phyloP scores from a whole-genome alignment of 78 protist species.

The Dictyostelium purpureum region DNA sequence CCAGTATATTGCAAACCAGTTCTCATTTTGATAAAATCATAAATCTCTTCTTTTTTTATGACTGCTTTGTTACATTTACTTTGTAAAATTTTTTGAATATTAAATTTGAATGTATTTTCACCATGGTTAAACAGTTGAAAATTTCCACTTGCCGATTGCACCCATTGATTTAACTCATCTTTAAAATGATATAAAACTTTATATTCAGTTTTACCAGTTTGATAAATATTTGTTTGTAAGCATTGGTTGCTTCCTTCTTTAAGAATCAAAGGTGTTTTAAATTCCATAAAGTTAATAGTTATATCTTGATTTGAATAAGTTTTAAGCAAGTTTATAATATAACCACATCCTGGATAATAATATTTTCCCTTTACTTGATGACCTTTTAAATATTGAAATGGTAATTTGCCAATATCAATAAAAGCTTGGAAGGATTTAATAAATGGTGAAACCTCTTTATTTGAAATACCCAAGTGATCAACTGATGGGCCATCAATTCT shows the following conservation, averaged over 20 bases:
- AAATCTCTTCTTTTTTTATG: background rate
- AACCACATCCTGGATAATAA: conserved; percentile 17
- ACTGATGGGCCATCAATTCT: conserved; percentile 4
- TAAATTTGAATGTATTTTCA: background rate
- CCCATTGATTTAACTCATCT: background rate
- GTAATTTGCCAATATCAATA: background rate
- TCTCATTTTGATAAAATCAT: background rate
- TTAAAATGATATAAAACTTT: background rate
- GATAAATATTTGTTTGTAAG: background rate
- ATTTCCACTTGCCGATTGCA: background rate
- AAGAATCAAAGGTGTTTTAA: conserved; percentile 30
- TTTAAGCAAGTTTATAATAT: conserved; percentile 12
- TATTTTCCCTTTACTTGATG: background rate
- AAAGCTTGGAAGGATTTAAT: background rate
- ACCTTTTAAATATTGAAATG: background rate
- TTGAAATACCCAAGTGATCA: background rate
- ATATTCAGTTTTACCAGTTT: background rate
- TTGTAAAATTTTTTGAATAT: background rate
- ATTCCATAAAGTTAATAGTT: background rate
- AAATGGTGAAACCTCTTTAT: background rate
- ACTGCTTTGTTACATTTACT: conserved; percentile 21
- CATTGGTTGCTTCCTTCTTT: background rate
- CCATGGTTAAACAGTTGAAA: background rate
- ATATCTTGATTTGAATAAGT: background rate
- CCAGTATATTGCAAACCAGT: background rate